These are phyloP conservation scores for Yamadazyma insecticola DNA, from an alignment of 805 yeast genomes.

Conservation along the genomic window DNA sequence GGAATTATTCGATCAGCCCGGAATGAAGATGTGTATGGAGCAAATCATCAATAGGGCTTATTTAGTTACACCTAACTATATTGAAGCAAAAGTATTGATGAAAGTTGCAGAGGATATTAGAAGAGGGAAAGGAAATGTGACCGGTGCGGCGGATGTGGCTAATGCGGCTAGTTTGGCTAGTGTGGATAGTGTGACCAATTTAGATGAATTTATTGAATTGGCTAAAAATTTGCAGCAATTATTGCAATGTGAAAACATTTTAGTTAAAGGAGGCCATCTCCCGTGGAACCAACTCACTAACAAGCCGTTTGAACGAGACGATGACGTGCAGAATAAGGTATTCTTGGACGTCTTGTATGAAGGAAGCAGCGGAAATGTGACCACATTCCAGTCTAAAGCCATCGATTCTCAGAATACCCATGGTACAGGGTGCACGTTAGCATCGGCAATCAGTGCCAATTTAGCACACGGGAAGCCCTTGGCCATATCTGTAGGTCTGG, in stretches of 20 bases:
- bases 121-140: too few relatives aligned
- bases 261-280: conserved; percentile 80
- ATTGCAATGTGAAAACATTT: conserved; percentile 46
- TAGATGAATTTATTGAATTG: conserved; percentile 31
- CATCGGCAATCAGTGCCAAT: conserved; percentile 75
- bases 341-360: conserved; percentile 55
- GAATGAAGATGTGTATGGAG: conserved; percentile 39
- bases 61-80: conserved; percentile 69
- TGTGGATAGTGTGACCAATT: too few relatives aligned
- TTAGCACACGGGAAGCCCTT: conserved; percentile 53
- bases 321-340: conserved; percentile 14
- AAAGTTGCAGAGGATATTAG: conserved; percentile 15
- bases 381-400: conserved; percentile 44
- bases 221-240: conserved; percentile 16
- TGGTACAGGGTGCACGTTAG: conserved; percentile 89
- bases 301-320: conserved; percentile 9
- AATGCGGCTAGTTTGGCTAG: background rate
- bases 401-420: conserved; percentile 57
- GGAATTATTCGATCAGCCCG: conserved; percentile 44
- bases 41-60: conserved; percentile 49
- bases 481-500: conserved; percentile 46
- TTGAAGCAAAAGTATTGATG: conserved; percentile 53
- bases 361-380: conserved; percentile 26
- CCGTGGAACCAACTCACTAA: conserved; percentile 32
- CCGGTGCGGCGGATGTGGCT: too few relatives aligned